Conservation (phyloP, 164 flowering plant species). For the Dillenia turbinata region DNA sequence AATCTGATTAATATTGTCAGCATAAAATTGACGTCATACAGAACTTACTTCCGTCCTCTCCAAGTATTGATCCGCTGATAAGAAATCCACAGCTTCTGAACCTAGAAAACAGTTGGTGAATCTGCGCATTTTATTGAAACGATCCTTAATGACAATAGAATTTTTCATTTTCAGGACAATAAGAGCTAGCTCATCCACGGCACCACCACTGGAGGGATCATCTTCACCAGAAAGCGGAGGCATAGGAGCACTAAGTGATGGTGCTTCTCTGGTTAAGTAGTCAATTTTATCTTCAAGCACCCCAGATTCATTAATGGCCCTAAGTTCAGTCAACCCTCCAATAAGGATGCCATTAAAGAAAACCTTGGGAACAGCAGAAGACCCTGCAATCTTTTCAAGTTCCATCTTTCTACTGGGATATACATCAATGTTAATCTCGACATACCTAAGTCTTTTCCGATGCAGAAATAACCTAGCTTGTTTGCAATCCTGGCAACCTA, state of each 20-base stretch:
- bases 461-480: slow-evolving; percentile 54
- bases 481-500: slow-evolving; percentile 61
- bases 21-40: neutral
- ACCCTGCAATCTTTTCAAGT: slow-evolving; percentile 62
- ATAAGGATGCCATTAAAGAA: slow-evolving; percentile 66
- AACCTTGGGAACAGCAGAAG: slow-evolving; percentile 66
- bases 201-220: slow-evolving; percentile 61
- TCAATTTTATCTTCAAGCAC: slow-evolving; percentile 62
- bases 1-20: no score
- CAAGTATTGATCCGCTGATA: slow-evolving; percentile 71
- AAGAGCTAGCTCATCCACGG: slow-evolving; percentile 67
- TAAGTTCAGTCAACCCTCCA: slow-evolving; percentile 66
- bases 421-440: slow-evolving; percentile 77
- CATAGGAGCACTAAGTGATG: slow-evolving; percentile 63
- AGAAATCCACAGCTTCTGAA: slow-evolving; percentile 79
- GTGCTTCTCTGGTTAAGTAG: slow-evolving; percentile 45
- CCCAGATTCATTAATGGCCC: slow-evolving; percentile 57
- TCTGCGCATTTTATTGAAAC: slow-evolving; percentile 73
- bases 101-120: slow-evolving; percentile 72
- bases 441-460: slow-evolving; percentile 51
- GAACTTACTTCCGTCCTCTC: slow-evolving; percentile 76
- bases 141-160: slow-evolving; percentile 54
- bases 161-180: slow-evolving; percentile 69
- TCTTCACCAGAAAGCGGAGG: slow-evolving; percentile 93
- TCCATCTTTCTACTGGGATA: slow-evolving; percentile 75